Evolutionary conservation across 768 basidiomycete species (phyloP), one percentile per base, ranked within the genome.

Genomic region (Lentinus brumalis): DNA sequence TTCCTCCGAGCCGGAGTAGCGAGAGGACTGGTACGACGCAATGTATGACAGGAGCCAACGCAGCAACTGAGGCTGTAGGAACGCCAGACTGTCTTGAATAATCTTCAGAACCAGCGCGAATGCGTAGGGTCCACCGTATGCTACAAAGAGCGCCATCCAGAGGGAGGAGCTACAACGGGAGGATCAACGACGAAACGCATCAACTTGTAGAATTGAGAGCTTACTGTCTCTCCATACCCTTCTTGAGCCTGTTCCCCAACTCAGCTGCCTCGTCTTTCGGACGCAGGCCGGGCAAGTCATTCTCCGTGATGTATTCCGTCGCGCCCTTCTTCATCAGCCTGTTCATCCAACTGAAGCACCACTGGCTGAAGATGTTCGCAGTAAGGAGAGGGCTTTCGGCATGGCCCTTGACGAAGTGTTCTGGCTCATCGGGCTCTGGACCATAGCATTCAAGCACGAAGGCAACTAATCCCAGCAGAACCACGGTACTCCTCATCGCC

Each of bases 331-430:
- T 80, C 85, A 95, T 83, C 16, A 94, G 81, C 0, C 83, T 82
- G 1, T 91, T 92, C 79, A 98, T 83, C 94, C 94, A 98, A 0
- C 79, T 75, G 70, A 98, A 98, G 0, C 86, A 87, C 81, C 88
- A 93, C 41, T 83, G 79, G 67, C 89, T 92, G 71, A 86, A 96
- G 21, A 94, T 76, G 70, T 93, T 95, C 16, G 94, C 91, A 0
- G 84, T 88, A 16, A 88, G 67, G 1, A 88, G 74, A 0, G 94
- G 94, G 69, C 78, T 90, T 69, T 94, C 91, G 47, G 76, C 76
- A 49, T 76, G 94, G 64, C 77, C 89, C 67, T 93, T 89, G 41
- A 73, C 74, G 39, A 71, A 65, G 14, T 71, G 69, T 18, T 80
- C 79, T 7, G 69, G 63, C 4, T 66, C 58, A 47, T 74, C 68